Evolutionary conservation across 1,284 basidiomycete genomes (phyloP), one percentile per base, ranked within the genome.

Genomic region (Naganishia cerealis): DNA sequence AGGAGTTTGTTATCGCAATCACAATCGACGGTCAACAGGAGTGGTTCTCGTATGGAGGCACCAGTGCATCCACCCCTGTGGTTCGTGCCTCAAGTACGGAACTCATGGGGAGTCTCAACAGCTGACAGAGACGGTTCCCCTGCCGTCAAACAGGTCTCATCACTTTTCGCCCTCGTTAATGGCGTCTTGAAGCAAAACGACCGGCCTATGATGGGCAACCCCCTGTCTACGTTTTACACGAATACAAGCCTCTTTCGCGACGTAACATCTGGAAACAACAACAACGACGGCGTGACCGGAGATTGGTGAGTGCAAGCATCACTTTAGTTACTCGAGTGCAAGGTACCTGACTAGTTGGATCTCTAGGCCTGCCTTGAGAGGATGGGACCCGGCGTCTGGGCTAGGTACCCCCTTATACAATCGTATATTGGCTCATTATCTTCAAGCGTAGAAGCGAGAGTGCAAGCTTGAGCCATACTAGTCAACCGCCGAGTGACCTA

Each of bases 321-420:
- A 16, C 39, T 40, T 4, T 2, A 18, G 43, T 7, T 18, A 3
- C 9, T 53, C 1, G 3, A 26, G 18, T n/a, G 29, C 15, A 33
- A 16, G 21, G n/a, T 16, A 2, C 8, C 33, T 18, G 2, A 18
- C 16, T 61, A 33, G 50, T 29, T n/a, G 16, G n/a, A 16, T 12
- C 61, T 18, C 26, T 26, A 63, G 61, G 61, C 50, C 50, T 18
- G 61, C 61, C 4, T 38, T 40, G 12, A 9, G n/a, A 18, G 61
- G 61, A 15, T 63, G 61, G 61, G 61, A 63, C 38, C 61, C 61
- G 18, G 61, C 61, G 26, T 54, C 61, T 4, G 61, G 61, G 26
- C 50, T 63, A 8, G 61, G 61, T 21, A 63, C 61, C 12, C 61
- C 61, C 26, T 33, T 63, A 9, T 63, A 63, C 29, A 53, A 63